Evolutionary conservation across 2,329 filamentous ascomycete species (phyloP).

Genomic region (Colletotrichum cereale): DNA sequence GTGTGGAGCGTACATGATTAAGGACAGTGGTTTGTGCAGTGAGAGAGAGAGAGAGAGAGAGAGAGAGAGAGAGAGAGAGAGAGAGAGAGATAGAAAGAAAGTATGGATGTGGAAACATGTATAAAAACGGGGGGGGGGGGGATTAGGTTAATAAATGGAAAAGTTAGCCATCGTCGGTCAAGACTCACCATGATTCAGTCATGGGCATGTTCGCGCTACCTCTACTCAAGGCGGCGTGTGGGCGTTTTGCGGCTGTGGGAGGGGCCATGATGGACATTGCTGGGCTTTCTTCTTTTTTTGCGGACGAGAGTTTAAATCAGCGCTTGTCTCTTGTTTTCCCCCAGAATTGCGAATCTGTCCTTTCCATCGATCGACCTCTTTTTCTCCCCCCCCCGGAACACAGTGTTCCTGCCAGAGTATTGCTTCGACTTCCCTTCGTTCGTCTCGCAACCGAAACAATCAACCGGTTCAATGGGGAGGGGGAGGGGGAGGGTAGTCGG

Average conservation of each 20-base stretch:
- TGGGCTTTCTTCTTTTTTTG: conserved; percentile 30
- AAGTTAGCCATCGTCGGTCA: not conserved
- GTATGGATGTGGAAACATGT: not conserved
- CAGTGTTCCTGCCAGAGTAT: too few relatives aligned
- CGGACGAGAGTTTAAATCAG: conserved; percentile 20
- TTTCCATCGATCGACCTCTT: too few relatives aligned
- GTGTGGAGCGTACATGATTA: not conserved
- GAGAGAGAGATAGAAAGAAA: not conserved
- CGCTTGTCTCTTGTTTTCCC: conserved; percentile 22
- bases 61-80: not conserved
- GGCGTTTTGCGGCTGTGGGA: conserved; percentile 36
- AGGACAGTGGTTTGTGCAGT: too few relatives aligned
- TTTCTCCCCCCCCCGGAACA: too few relatives aligned
- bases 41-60: not conserved
- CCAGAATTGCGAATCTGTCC: conserved; percentile 32
- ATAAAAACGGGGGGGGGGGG: too few relatives aligned
- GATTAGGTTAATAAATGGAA: too few relatives aligned
- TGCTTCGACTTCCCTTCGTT: conserved; percentile 14
- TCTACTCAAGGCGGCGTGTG: conserved; percentile 33
- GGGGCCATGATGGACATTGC: conserved; percentile 31
- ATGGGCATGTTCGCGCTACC: conserved; percentile 9
- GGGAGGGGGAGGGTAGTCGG: too few relatives aligned
- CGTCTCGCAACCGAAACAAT: conserved; percentile 10
- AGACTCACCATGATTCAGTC: conserved; percentile 15
- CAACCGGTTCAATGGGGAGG: not conserved